Evolutionary conservation across 2,329 filamentous ascomycete genomes (phyloP), one percentile per base, ranked within the genome.

Genomic region (Ascochyta fabae): DNA sequence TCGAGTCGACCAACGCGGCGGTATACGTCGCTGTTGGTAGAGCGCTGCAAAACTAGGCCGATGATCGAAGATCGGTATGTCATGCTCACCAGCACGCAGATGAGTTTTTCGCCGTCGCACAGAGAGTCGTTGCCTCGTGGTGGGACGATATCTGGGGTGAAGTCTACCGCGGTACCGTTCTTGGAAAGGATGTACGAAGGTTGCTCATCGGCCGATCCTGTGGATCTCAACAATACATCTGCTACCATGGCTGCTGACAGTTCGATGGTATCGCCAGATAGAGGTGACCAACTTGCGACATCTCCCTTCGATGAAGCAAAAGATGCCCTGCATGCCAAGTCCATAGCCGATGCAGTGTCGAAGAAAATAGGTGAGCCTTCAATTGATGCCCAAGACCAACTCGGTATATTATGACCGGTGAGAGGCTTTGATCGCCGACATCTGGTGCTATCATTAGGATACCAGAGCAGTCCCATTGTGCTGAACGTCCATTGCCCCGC

Each of bases 401-500:
- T 74, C 8, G 72, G 71, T 16, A 74, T 59, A 24, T 64, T 64
- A 13, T 64, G 60, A 2, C 59, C 58, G 45, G 61, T 33, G 10
- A 47, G 40, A 13, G 54, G 38, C 43, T 60, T 65, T 0, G 71
- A 65, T 43, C 71, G 62, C 3, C 69, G 63, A 34, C 66, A 71
- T 19, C 52, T 60, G 23, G 61, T 60, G 22, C 62, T 61, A 34
- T 74, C 70, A 39, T 63, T 72, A 13, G 72, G 71, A 56, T 75
- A 71, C 72, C 72, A 75, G 2, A 75, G 66, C 5, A 75, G 60
- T 16, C 64, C 66, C 7, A 75, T 64, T 3, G 68, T 73, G 42
- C 65, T 73, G 50, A 65, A 73, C 1, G 71, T 73, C 72, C 72
- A 75, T 41, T 74, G 73, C 12, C 73, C 73, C 23, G 71, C 73